Conservation (phyloP, 2,329 filamentous ascomycete genomes). For the Gliomastix tumulicola region DNA sequence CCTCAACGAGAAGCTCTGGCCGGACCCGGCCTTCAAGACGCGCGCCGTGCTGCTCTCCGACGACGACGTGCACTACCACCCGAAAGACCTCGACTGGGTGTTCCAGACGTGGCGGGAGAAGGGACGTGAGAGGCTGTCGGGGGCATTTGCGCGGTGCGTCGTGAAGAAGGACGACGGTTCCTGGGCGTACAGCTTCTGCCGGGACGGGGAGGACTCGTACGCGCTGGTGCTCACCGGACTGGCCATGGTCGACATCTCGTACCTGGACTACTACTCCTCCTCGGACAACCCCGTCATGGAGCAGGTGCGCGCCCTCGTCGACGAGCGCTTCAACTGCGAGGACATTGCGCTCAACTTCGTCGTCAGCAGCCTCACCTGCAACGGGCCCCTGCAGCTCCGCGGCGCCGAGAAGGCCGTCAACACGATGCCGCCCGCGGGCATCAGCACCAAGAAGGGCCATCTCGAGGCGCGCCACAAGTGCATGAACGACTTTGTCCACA, state of each 20-base stretch:
- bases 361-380: constrained; percentile 21
- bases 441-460: constrained; percentile 23
- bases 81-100: constrained; percentile 29
- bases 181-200: constrained; percentile 25
- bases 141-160: constrained; percentile 26
- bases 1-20: constrained; percentile 20
- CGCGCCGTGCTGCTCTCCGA: constrained; percentile 30
- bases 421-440: constrained; percentile 18
- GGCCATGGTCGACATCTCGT: constrained; percentile 27
- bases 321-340: constrained; percentile 30
- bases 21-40: constrained; percentile 26
- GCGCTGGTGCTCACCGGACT: constrained; percentile 28
- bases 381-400: constrained; percentile 24
- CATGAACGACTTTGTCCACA: constrained; percentile 23
- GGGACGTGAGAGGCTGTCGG: constrained; percentile 23
- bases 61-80: constrained; percentile 31
- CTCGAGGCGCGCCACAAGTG: constrained; percentile 23
- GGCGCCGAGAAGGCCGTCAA: constrained; percentile 23
- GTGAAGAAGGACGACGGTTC: constrained; percentile 12
- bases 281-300: constrained; percentile 17
- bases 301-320: constrained; percentile 25
- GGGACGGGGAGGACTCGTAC: constrained; percentile 18
- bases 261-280: constrained; percentile 28
- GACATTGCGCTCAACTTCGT: constrained; percentile 31
- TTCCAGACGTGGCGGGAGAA: constrained; percentile 32